Evolutionary conservation across 2,329 filamentous ascomycete species (phyloP), one percentile per base, ranked within the genome.

Genomic region (Sclerotiophoma versabilis): DNA sequence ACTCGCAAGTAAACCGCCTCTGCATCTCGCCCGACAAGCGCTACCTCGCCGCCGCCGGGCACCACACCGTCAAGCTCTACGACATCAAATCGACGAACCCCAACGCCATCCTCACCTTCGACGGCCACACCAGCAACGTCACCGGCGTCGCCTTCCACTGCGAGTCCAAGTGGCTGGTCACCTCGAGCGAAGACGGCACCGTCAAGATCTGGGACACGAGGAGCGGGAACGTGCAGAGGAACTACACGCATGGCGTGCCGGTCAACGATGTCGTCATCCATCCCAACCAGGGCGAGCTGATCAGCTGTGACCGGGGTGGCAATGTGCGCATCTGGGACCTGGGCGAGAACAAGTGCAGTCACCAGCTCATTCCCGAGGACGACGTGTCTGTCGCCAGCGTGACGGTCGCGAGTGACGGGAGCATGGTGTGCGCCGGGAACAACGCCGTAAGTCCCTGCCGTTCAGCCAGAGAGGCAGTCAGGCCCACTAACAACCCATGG

Each of bases 151-250:
- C 93, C 10, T 99, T 99, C 74, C 95, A 99, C 76, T 98, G 93
- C 75, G 95, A 99, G 76, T 93, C 93, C 10, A 99, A 99, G 79
- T 99, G 95, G 95, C 97, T 99, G 91, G 95, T 98, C 15, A 99
- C 95, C 9, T 96, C 90, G 75, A 96, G 91, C 39, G 95, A 99
- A 76, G 95, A 99, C 72, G 91, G 93, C 67, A 96, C 92, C 0
- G 93, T 97, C 71, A 96, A 96, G 81, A 96, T 97, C 60, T 97
- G 93, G 93, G 93, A 97, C 74, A 96, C 92, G 5, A 83, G 93
- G 39, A 90, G 84, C 11, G 93, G 91, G 38, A 87, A 84, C 53
- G 87, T 98, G 49, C 95, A 99, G 77, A 86, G 95, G 49, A 96
- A 93, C 77, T 99, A 99, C 75, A 88, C 85, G 64, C 95, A 99